phyloP scores from a whole-genome alignment of 2,329 filamentous ascomycete species.

The Samsoniella hepiali region DNA sequence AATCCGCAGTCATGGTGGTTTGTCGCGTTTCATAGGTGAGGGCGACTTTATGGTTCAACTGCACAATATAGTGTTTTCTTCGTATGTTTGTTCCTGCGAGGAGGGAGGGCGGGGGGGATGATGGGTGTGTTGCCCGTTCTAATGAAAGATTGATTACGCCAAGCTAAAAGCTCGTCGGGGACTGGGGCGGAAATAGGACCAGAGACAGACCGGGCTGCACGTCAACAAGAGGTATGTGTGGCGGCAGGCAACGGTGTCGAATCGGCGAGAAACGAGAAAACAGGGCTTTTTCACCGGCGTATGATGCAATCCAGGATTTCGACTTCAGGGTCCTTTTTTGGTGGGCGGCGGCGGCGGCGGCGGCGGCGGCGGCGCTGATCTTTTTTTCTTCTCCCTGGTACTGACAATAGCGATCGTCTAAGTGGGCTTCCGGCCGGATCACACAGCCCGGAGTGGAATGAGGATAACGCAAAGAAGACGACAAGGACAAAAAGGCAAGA shows the following conservation, averaged over 20 bases:
- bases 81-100: not conserved
- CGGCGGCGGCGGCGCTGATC: not conserved
- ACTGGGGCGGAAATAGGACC: constrained; percentile 6
- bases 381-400: not conserved
- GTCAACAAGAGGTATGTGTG: not conserved
- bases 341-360: not conserved
- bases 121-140: not conserved
- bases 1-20: constrained; percentile 7
- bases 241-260: not conserved
- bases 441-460: not conserved
- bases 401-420: constrained; percentile 8
- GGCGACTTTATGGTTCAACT: not conserved
- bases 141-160: constrained; percentile 4
- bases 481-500: not conserved
- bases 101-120: too few relatives aligned
- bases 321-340: constrained; percentile 10
- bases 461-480: not conserved
- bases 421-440: constrained; percentile 3
- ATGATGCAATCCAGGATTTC: constrained; percentile 11
- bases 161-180: not conserved
- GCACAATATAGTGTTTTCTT: not conserved
- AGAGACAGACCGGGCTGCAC: not conserved
- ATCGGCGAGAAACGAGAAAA: not conserved
- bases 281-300: not conserved
- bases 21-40: not conserved